These are phyloP conservation scores for Aaosphaeria pasadenensis DNA, from an alignment of 2,329 filamentous ascomycete genomes.

Conservation along the genomic window DNA sequence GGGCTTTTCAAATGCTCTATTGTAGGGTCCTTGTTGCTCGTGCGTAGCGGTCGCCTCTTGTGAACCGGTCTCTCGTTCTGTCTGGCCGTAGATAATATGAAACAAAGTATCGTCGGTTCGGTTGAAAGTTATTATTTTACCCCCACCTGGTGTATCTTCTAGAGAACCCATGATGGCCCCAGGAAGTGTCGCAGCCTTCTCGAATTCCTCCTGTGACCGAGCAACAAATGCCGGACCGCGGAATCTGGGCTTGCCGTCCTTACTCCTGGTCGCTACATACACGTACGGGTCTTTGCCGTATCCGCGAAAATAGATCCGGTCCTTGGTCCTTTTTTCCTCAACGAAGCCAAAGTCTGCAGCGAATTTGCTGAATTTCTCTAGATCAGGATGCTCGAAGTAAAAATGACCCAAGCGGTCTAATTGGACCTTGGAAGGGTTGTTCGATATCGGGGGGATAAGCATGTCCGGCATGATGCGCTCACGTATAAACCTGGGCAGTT, in stretches of 20 bases:
- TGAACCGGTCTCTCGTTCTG: slow-evolving; percentile 39
- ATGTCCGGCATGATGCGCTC: slow-evolving; percentile 1
- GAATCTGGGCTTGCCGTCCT: slow-evolving; percentile 45
- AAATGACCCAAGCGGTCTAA: slow-evolving; percentile 1
- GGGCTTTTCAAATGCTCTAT: too few relatives aligned
- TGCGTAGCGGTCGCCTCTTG: slow-evolving; percentile 33
- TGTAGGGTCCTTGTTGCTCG: too few relatives aligned
- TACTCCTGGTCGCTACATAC: slow-evolving; percentile 26
- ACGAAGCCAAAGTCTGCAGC: slow-evolving; percentile 5
- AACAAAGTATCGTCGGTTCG: slow-evolving; percentile 39
- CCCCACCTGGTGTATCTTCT: not conserved
- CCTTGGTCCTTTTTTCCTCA: not conserved
- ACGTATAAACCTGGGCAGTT: not conserved
- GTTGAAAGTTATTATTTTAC: not conserved
- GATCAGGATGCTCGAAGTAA: slow-evolving; percentile 1
- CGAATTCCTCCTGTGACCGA: slow-evolving; percentile 52
- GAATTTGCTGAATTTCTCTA: slow-evolving; percentile 1
- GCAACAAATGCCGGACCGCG: slow-evolving; percentile 54
- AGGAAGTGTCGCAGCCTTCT: slow-evolving; percentile 36
- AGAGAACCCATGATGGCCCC: slow-evolving; percentile 29
- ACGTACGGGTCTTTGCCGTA: slow-evolving; percentile 57
- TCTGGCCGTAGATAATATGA: slow-evolving; percentile 49
- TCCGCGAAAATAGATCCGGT: slow-evolving; percentile 52
- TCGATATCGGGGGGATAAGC: not conserved
- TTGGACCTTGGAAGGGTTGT: slow-evolving; percentile 2